Evolutionary conservation across 257 asterid species (phyloP).

Genomic region (Solanum infundibuliforme): DNA sequence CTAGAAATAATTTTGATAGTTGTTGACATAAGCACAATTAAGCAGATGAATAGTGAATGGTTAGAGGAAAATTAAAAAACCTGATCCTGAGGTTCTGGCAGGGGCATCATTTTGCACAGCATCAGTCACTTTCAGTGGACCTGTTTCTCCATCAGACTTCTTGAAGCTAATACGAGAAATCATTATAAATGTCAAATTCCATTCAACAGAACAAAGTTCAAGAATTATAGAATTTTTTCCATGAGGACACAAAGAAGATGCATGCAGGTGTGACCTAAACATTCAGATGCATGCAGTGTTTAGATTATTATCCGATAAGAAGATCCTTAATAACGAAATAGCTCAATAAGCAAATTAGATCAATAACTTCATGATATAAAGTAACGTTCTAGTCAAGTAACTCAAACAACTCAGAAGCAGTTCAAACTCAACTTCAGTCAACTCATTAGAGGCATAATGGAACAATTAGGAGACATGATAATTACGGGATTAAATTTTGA

Average conservation of each 20-base stretch:
- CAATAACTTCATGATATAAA: neutral
- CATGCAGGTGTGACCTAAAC: neutral
- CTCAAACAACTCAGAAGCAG: neutral
- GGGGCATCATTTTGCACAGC: constrained; percentile 2
- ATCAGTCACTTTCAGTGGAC: neutral
- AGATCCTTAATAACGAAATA: neutral
- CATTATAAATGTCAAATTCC: neutral
- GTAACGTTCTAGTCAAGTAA: neutral
- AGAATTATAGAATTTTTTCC: neutral
- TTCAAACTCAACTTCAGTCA: neutral
- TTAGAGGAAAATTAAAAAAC: neutral
- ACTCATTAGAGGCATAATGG: neutral
- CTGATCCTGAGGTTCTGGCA: neutral
- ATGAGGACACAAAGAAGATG: neutral
- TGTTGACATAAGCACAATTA: neutral
- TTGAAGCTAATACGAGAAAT: constrained; percentile 4
- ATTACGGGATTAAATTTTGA: neutral
- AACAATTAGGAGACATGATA: neutral
- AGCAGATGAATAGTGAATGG: neutral
- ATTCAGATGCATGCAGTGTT: neutral
- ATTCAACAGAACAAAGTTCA: neutral
- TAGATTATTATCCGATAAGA: neutral
- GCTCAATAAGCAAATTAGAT: neutral
- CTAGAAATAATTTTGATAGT: neutral
- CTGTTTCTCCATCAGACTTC: constrained; percentile 13